phyloP scores from a whole-genome alignment of 2,329 filamentous ascomycete genomes.

The Cercospora sp. region DNA sequence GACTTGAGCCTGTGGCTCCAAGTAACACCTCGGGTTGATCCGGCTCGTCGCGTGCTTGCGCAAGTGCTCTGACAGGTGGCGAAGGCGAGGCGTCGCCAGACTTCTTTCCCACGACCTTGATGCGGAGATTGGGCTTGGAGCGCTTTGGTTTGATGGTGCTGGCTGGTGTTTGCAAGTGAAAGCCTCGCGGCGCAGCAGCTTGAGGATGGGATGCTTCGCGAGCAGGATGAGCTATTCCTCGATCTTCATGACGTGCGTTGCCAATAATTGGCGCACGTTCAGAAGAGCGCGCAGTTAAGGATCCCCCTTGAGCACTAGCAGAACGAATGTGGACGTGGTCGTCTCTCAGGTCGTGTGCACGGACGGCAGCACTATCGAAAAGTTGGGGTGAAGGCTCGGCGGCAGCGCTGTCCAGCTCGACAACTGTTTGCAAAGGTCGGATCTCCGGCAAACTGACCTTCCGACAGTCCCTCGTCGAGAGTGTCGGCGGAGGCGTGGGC shows the following conservation, averaged over 20 bases:
- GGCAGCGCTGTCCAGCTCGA: slow-evolving; percentile 13
- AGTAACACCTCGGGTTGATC: background rate
- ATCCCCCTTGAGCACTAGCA: slow-evolving; percentile 18
- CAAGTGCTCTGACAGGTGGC: slow-evolving; percentile 29
- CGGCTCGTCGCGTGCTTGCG: slow-evolving; percentile 14
- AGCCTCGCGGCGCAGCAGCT: background rate
- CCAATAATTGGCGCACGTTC: slow-evolving; percentile 7
- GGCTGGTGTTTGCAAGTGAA: background rate
- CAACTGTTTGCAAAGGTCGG: slow-evolving; percentile 12
- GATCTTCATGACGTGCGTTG: slow-evolving; percentile 7
- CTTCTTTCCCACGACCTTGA: slow-evolving; percentile 16
- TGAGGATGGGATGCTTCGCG: background rate
- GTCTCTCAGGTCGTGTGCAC: slow-evolving; percentile 7
- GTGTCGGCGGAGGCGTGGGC: slow-evolving; percentile 9
- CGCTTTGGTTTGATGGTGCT: slow-evolving; percentile 2
- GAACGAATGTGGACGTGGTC: slow-evolving; percentile 11
- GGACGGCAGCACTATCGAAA: slow-evolving; percentile 6
- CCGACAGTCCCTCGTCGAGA: slow-evolving; percentile 7
- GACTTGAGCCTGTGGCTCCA: background rate
- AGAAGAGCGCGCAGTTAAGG: background rate
- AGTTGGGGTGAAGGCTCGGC: background rate
- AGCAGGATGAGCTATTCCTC: background rate
- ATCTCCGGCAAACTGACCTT: slow-evolving; percentile 24
- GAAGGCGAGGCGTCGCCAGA: slow-evolving; percentile 14
- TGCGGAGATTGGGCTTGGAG: slow-evolving; percentile 26